Conservation (phyloP, 2,329 filamentous ascomycete genomes). For the Aspergillus ruber region DNA sequence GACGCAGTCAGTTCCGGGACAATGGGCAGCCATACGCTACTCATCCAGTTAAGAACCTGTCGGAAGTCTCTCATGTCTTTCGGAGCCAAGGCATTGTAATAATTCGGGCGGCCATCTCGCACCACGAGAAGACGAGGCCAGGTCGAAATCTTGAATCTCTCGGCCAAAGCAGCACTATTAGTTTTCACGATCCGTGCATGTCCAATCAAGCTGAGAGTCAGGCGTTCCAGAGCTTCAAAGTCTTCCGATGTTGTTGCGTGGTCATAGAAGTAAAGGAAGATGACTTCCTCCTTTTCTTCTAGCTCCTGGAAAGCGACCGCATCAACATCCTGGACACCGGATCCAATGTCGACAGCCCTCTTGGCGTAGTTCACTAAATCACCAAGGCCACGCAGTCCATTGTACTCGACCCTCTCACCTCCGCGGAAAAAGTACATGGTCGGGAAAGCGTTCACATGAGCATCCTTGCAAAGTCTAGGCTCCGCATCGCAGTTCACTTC, state of each 20-base stretch:
- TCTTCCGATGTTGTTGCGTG: constrained; percentile 90
- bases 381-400: constrained; percentile 82
- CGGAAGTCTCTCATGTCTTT: constrained; percentile 86
- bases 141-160: constrained; percentile 89
- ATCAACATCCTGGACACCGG: constrained; percentile 75
- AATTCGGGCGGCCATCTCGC: constrained; percentile 79
- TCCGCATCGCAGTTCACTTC: constrained; percentile 94
- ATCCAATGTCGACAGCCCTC: constrained; percentile 71
- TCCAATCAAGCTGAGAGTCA: constrained; percentile 82
- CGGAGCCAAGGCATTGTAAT: constrained; percentile 81
- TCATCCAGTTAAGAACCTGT: constrained; percentile 85
- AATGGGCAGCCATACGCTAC: constrained; percentile 89
- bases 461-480: constrained; percentile 84
- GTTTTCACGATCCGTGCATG: constrained; percentile 92
- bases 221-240: constrained; percentile 76
- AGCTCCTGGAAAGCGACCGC: constrained; percentile 68
- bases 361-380: constrained; percentile 83
- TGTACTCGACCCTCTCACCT: constrained; percentile 86
- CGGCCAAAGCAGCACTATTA: constrained; percentile 64
- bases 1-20: constrained; percentile 87
- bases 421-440: constrained; percentile 91
- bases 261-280: constrained; percentile 97
- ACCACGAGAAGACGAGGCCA: constrained; percentile 92
- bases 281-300: constrained; percentile 88
- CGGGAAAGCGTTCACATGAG: constrained; percentile 70